Evolutionary conservation across 2,329 filamentous ascomycete species (phyloP).

Genomic region (Keithomyces neogunnii): DNA sequence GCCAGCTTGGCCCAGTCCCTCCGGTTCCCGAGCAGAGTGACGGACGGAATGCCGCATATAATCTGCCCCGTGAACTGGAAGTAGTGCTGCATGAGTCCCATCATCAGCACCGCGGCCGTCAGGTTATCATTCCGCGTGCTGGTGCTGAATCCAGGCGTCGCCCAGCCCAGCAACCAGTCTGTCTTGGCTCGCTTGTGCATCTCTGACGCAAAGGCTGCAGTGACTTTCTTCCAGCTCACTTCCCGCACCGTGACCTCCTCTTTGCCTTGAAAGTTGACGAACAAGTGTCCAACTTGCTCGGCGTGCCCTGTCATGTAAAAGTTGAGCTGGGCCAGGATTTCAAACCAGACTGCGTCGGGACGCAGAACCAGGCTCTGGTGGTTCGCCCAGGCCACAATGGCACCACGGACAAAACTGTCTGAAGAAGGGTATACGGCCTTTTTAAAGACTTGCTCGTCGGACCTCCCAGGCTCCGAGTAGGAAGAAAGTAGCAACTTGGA

Average conservation of each 20-base stretch:
- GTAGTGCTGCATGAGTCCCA: constrained; percentile 33
- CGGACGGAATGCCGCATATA: constrained; percentile 33
- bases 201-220: constrained; percentile 26
- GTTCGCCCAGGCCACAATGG: constrained; percentile 38
- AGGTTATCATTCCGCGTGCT: constrained; percentile 28
- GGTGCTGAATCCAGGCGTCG: constrained; percentile 34
- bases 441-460: constrained; percentile 10
- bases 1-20: constrained; percentile 33
- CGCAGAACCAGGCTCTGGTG: constrained; percentile 41
- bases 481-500: constrained; percentile 22
- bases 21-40: constrained; percentile 30
- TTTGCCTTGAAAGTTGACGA: constrained; percentile 35
- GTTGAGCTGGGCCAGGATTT: constrained; percentile 42
- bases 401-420: constrained; percentile 34
- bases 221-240: constrained; percentile 16
- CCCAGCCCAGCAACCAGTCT: constrained; percentile 31
- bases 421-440: constrained; percentile 21
- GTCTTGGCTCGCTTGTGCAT: constrained; percentile 31
- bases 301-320: constrained; percentile 40
- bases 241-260: constrained; percentile 27
- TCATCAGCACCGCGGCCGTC: constrained; percentile 34
- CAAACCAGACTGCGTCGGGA: constrained; percentile 48
- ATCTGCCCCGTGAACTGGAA: constrained; percentile 27
- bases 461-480: constrained; percentile 11
- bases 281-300: constrained; percentile 34